Evolutionary conservation across 768 basidiomycete species (phyloP), one percentile per base, ranked within the genome.

Genomic region (Galerina sulciceps): DNA sequence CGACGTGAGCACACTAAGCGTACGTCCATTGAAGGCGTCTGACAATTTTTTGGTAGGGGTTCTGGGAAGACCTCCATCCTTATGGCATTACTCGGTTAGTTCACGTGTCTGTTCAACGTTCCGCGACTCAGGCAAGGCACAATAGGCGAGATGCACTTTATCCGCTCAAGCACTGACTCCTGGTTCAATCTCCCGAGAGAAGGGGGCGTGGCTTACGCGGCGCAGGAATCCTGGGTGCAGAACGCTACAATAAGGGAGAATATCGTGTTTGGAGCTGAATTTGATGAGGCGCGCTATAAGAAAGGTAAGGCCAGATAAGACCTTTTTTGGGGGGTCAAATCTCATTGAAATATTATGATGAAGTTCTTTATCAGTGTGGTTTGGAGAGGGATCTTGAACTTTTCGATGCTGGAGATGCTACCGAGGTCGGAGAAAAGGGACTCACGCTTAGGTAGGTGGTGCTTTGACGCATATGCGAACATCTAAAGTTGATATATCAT

Each of bases 201-300:
- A 3, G 79, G 78, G 3, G 90, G 91, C 8, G 79, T 94, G 26
- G 86, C 90, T 4, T 93, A 90, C 69, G 87, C 89, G 11, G 87
- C 87, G 2, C 91, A 94, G 68, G 90, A 91, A 67, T 85, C 89
- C 3, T 94, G 90, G 90, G 85, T 92, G 10, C 82, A 88, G 71
- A 92, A 89, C 60, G 89, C 86, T 55, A 90, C 88, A 0, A 88
- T 91, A 47, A 79, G 75, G 76, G 87, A 93, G 45, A 95, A 94
- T 66, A 88, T 94, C 55, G 72, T 89, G 43, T 94, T 94, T 60
- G 90, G 91, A 35, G 74, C 85, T 11, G 81, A 86, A 1, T 91
- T 85, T 61, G 87, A 94, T 53, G 87, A 89, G 68, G 82, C 80
- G 57, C 80, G 87, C n/a, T 94, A 94, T 68, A 86, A 85, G 79